A percentile compares a stretch with the other conserved stretches of the same genome.
These are phyloP conservation scores for Boletus rufocinnamomeus DNA, from an alignment of 768 basidiomycete species.

Conservation along the genomic window DNA sequence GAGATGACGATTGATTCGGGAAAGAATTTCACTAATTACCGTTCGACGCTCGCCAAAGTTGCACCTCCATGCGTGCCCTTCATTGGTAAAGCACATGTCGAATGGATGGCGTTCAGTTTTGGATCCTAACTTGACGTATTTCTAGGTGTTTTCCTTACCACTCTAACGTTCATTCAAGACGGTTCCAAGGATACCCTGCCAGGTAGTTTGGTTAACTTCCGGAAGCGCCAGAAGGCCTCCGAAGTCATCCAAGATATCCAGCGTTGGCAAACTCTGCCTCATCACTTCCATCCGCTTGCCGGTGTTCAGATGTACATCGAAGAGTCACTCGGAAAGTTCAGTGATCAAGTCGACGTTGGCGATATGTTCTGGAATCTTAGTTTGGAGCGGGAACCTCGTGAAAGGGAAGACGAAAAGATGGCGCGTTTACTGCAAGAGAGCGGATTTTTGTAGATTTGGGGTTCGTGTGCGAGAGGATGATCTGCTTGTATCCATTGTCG, in stretches of 20 bases:
- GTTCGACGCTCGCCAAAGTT: conserved; percentile 76
- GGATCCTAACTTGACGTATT: conserved; percentile 2
- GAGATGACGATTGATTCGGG: conserved; percentile 91
- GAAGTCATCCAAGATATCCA: conserved; percentile 97
- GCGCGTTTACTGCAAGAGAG: conserved; percentile 85
- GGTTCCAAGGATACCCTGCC: conserved; percentile 86
- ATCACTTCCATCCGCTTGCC: conserved; percentile 75
- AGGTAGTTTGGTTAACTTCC: conserved; percentile 87
- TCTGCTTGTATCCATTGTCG: conserved; percentile 8
- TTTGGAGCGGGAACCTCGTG: conserved; percentile 87
- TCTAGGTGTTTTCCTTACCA: conserved; percentile 92
- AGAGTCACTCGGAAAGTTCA: conserved; percentile 72
- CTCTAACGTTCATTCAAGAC: conserved; percentile 97
- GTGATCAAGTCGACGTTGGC: conserved; percentile 64
- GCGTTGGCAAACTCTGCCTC: conserved; percentile 90
- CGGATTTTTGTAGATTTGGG: conserved; percentile 64
- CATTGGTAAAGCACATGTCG: conserved; percentile 61
- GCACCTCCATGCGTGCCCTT: conserved; percentile 96
- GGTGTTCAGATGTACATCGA: conserved; percentile 75
- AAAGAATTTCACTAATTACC: conserved; percentile 93
- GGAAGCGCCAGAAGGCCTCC: conserved; percentile 93
- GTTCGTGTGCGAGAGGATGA: background rate
- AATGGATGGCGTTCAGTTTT: background rate
- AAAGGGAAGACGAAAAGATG: conserved; percentile 97
- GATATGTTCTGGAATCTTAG: conserved; percentile 86